Evolutionary conservation across 331 rosid genomes (phyloP).

Genomic region (Telfairia occidentalis): DNA sequence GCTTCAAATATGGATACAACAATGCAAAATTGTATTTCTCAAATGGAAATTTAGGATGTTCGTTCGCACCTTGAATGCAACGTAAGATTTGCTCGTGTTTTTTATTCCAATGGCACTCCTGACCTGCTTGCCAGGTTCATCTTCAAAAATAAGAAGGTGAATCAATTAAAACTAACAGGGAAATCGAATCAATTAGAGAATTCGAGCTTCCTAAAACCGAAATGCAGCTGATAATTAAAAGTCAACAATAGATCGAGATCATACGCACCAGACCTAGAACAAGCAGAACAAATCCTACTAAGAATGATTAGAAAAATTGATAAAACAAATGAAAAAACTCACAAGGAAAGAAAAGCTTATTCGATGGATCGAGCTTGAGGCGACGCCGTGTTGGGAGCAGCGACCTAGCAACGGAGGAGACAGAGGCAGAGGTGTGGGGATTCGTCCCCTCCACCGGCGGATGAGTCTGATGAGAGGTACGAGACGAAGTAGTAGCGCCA

Average conservation of each 20-base stretch:
- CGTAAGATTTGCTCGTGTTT: constrained; percentile 72
- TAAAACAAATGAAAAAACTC: constrained; percentile 4
- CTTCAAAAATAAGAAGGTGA: constrained; percentile 29
- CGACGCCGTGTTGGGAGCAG: constrained; percentile 79
- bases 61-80: constrained; percentile 72
- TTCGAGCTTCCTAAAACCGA: background rate
- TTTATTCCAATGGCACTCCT: constrained; percentile 85
- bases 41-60: background rate
- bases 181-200: background rate
- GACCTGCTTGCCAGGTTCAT: constrained; percentile 88
- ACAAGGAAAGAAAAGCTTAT: constrained; percentile 89
- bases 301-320: background rate
- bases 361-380: constrained; percentile 86
- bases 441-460: constrained; percentile 37
- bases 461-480: constrained; percentile 18
- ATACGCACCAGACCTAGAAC: constrained; percentile 13
- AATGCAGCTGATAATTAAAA: constrained; percentile 3
- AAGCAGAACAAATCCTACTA: background rate
- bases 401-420: constrained; percentile 80
- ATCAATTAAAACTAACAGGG: background rate
- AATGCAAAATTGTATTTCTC: background rate
- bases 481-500: constrained; percentile 25
- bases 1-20: background rate
- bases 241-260: constrained; percentile 20
- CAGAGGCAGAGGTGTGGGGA: constrained; percentile 39